A percentile compares a stretch with the other conserved stretches of the same genome.
Conservation (phyloP, 306 rosid species). For the Fragaria vesca region DNA sequence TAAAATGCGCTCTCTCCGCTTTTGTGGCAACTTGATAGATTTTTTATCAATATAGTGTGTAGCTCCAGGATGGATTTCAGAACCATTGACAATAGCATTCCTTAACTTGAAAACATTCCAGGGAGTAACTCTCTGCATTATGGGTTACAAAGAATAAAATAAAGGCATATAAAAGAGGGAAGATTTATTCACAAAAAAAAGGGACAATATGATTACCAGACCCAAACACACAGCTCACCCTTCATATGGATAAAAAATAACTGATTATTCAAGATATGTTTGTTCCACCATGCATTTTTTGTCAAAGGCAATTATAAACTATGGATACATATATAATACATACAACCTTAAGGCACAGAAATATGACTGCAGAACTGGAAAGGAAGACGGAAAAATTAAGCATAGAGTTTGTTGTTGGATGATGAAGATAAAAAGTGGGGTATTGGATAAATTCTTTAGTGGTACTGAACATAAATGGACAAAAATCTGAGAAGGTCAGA, state of each 20-base stretch:
- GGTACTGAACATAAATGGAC: not conserved
- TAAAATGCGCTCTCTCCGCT: constrained; percentile 41
- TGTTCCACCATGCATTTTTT: not conserved
- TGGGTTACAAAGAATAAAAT: constrained; percentile 19
- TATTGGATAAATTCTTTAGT: not conserved
- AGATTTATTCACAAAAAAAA: not conserved
- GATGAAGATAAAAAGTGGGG: not conserved
- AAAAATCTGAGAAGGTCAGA: not conserved
- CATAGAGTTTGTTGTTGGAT: not conserved
- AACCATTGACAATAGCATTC: constrained; percentile 71
- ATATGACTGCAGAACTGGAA: not conserved
- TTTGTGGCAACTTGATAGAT: constrained; percentile 42
- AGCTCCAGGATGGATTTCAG: constrained; percentile 89
- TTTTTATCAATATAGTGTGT: constrained; percentile 67
- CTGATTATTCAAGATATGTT: not conserved
- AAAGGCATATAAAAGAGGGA: not conserved
- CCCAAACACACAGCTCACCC: not conserved
- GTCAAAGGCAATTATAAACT: not conserved
- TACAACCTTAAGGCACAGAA: not conserved
- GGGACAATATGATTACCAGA: not conserved
- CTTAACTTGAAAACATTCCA: constrained; percentile 76
- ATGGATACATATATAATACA: not conserved
- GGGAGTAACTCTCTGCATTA: constrained; percentile 80
- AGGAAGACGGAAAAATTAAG: not conserved
- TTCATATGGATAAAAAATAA: not conserved